Evolutionary conservation across 2,329 filamentous ascomycete species (phyloP).

Genomic region (Fusarium armeniacum): DNA sequence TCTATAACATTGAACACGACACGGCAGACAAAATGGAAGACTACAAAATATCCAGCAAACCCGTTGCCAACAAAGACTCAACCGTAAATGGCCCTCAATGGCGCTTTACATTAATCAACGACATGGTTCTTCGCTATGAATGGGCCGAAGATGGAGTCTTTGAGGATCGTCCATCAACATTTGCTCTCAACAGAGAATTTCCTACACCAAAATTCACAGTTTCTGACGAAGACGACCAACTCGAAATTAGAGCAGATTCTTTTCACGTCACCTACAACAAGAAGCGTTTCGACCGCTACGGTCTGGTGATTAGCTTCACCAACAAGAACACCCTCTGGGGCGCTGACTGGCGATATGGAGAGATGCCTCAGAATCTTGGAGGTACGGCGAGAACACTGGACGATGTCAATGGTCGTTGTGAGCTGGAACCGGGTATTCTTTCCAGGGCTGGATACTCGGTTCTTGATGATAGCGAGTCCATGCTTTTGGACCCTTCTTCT

Average conservation of each 20-base stretch:
- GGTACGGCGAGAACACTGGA: slow-evolving; percentile 70
- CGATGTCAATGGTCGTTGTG: slow-evolving; percentile 63
- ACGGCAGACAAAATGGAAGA: slow-evolving; percentile 33
- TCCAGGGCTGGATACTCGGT: slow-evolving; percentile 65
- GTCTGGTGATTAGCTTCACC: slow-evolving; percentile 62
- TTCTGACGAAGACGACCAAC: slow-evolving; percentile 59
- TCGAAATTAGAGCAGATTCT: slow-evolving; percentile 69
- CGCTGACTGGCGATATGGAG: slow-evolving; percentile 61
- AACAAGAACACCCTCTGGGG: slow-evolving; percentile 59
- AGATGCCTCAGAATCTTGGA: slow-evolving; percentile 57
- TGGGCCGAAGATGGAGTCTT: slow-evolving; percentile 72
- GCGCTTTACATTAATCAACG: slow-evolving; percentile 71
- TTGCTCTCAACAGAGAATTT: slow-evolving; percentile 68
- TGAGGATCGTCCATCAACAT: slow-evolving; percentile 73
- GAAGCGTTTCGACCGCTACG: slow-evolving; percentile 65
- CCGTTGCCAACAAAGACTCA: slow-evolving; percentile 36
- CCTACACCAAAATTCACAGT: slow-evolving; percentile 62
- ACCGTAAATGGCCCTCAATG: slow-evolving; percentile 56
- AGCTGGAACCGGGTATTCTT: slow-evolving; percentile 65
- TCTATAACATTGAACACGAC: not conserved
- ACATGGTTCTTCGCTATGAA: slow-evolving; percentile 71
- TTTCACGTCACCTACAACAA: slow-evolving; percentile 72
- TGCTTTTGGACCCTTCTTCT: slow-evolving; percentile 67
- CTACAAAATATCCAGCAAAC: slow-evolving; percentile 40
- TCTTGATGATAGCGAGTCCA: slow-evolving; percentile 68